Evolutionary conservation across 2,329 filamentous ascomycete genomes (phyloP).

Genomic region (Colletotrichum filicis): DNA sequence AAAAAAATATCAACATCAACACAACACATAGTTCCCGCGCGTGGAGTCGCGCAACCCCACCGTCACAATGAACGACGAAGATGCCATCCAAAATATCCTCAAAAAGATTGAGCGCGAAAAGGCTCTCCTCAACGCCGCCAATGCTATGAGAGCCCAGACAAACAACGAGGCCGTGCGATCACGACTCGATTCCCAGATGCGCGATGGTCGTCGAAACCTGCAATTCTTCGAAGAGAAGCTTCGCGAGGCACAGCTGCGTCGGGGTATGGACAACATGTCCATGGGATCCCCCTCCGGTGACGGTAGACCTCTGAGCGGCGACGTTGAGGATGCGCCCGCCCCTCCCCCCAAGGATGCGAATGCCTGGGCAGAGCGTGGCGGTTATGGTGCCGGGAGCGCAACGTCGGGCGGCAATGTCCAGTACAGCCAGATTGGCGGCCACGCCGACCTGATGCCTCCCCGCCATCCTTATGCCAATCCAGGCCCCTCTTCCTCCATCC

Average conservation of each 20-base stretch:
- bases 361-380: conserved; percentile 37
- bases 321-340: conserved; percentile 62
- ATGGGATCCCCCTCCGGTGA: conserved; percentile 60
- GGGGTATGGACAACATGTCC: conserved; percentile 75
- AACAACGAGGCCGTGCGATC: conserved; percentile 93
- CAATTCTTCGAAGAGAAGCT: conserved; percentile 96
- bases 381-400: conserved; percentile 58
- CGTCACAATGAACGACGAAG: conserved; percentile 70
- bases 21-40: conserved; percentile 41
- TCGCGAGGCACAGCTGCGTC: conserved; percentile 86
- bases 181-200: conserved; percentile 91
- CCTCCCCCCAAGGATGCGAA: conserved; percentile 80
- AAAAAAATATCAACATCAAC: conserved; percentile 4
- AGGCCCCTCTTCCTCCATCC: conserved; percentile 73
- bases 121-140: conserved; percentile 92
- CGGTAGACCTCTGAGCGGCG: conserved; percentile 57
- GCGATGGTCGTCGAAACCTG: conserved; percentile 92
- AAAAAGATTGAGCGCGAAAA: conserved; percentile 99
- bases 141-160: conserved; percentile 94
- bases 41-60: conserved; percentile 49
- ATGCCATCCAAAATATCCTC: conserved; percentile 81
- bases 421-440: conserved; percentile 70
- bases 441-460: conserved; percentile 81
- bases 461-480: conserved; percentile 82
- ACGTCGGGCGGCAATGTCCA: conserved; percentile 72